Conservation (phyloP, 2,329 filamentous ascomycete species). For the Pseudovirgaria hyperparasitica region DNA sequence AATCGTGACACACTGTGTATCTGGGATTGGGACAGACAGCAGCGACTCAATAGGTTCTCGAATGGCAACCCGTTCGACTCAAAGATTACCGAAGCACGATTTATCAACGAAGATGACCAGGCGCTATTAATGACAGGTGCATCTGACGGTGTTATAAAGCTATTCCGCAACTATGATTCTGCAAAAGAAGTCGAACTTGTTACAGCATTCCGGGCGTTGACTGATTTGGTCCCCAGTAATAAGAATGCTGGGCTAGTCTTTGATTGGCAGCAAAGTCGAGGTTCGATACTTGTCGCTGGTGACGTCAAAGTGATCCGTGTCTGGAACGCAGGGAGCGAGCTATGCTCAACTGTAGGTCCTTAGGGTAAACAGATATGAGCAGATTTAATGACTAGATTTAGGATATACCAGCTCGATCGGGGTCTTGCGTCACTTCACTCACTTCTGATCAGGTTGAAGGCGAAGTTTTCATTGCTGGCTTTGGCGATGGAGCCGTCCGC, state of each 20-base stretch:
- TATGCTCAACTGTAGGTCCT: slow-evolving; percentile 58
- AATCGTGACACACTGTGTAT: slow-evolving; percentile 78
- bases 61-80: slow-evolving; percentile 89
- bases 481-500: slow-evolving; percentile 86
- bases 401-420: slow-evolving; percentile 89
- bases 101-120: slow-evolving; percentile 97
- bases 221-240: slow-evolving; percentile 86
- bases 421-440: slow-evolving; percentile 87
- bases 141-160: slow-evolving; percentile 84
- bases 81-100: slow-evolving; percentile 86
- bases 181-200: slow-evolving; percentile 68
- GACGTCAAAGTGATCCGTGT: slow-evolving; percentile 92
- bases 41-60: slow-evolving; percentile 69
- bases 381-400: slow-evolving; percentile 12
- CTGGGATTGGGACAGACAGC: slow-evolving; percentile 83
- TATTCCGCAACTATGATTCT: slow-evolving; percentile 85
- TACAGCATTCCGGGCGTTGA: slow-evolving; percentile 81
- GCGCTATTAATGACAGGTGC: slow-evolving; percentile 90
- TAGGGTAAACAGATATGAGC: background rate
- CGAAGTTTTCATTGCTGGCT: slow-evolving; percentile 89
- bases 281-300: slow-evolving; percentile 85
- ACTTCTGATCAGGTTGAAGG: slow-evolving; percentile 97
- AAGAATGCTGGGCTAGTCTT: slow-evolving; percentile 93
- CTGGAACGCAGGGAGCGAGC: slow-evolving; percentile 90
- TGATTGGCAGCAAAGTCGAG: slow-evolving; percentile 98